Conservation (phyloP, 805 yeast species). For the Sugiyamaella americana region DNA sequence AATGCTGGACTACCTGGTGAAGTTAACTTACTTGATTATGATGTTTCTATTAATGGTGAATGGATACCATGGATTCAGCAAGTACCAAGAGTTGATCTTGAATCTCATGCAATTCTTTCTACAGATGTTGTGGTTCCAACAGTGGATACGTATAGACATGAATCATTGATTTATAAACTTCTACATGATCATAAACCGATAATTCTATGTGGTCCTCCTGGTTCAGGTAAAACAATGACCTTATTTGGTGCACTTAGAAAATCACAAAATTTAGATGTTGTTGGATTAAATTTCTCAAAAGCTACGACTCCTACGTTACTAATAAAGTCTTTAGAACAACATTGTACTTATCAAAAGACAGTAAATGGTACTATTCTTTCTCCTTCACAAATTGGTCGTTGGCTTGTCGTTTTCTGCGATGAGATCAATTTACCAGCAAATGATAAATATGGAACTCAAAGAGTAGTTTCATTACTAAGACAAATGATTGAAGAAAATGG, state of each 20-base stretch:
- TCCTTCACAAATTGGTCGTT: constrained; percentile 57
- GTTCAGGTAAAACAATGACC: constrained; percentile 95
- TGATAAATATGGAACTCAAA: constrained; percentile 70
- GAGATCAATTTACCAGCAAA: constrained; percentile 76
- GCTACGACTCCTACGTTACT: constrained; percentile 62
- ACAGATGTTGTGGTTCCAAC: constrained; percentile 74
- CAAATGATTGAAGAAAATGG: constrained; percentile 70
- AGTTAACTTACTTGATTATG: constrained; percentile 36
- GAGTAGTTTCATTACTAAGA: constrained; percentile 63
- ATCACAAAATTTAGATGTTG: constrained; percentile 51
- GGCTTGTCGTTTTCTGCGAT: constrained; percentile 84
- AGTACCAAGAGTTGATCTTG: constrained; percentile 43
- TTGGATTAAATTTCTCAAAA: constrained; percentile 75
- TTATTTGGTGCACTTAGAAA: constrained; percentile 59
- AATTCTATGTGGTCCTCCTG: constrained; percentile 92
- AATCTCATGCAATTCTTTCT: constrained; percentile 51
- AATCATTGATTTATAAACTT: constrained; percentile 49
- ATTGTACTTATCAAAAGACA: constrained; percentile 54
- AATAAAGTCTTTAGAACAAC: constrained; percentile 61
- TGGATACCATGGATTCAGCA: constrained; percentile 40
- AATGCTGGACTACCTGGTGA: constrained; percentile 15
- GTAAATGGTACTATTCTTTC: constrained; percentile 47
- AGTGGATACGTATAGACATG: constrained; percentile 66
- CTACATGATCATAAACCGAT: constrained; percentile 53
- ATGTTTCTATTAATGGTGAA: constrained; percentile 39